These are phyloP conservation scores for Cryptococcus sp. DNA, from an alignment of 1,284 basidiomycete species.

Conservation along the genomic window DNA sequence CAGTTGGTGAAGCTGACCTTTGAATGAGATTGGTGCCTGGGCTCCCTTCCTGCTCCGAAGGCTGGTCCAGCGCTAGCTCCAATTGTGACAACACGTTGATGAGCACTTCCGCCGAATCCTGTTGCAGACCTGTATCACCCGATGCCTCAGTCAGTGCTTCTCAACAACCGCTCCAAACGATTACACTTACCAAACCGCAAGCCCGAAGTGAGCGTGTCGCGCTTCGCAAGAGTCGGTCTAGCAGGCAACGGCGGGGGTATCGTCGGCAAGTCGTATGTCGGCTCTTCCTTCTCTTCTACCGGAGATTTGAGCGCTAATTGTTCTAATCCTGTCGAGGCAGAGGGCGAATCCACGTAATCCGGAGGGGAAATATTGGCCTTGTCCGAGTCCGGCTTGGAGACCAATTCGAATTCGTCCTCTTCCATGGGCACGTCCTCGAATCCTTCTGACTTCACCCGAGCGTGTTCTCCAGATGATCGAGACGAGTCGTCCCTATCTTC, in stretches of 20 bases:
- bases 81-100: conserved; percentile 99
- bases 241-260: conserved; percentile 62
- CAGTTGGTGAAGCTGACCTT: conserved; percentile 59
- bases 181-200: conserved; percentile 80
- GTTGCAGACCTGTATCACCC: conserved; percentile 72
- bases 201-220: conserved; percentile 60
- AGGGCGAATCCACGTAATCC: conserved; percentile 16
- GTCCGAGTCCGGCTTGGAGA: background rate
- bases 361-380: conserved; percentile 1
- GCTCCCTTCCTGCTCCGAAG: conserved; percentile 46
- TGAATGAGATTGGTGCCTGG: conserved; percentile 72
- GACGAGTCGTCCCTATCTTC: conserved; percentile 44
- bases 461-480: conserved; percentile 27
- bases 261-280: conserved; percentile 18
- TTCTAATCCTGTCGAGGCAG: conserved; percentile 20
- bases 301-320: conserved; percentile 29
- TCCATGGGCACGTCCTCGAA: conserved; percentile 5
- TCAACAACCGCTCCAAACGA: conserved; percentile 9
- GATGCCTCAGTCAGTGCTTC: conserved; percentile 2
- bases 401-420: conserved; percentile 14
- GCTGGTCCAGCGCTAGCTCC: conserved; percentile 79
- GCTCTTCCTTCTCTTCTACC: conserved; percentile 7
- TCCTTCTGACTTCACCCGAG: conserved; percentile 22
- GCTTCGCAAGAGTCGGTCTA: conserved; percentile 47
- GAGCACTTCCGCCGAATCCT: conserved; percentile 97